phyloP scores from a whole-genome alignment of 768 basidiomycete genomes.

The Candolleomyces aberdarensis region DNA sequence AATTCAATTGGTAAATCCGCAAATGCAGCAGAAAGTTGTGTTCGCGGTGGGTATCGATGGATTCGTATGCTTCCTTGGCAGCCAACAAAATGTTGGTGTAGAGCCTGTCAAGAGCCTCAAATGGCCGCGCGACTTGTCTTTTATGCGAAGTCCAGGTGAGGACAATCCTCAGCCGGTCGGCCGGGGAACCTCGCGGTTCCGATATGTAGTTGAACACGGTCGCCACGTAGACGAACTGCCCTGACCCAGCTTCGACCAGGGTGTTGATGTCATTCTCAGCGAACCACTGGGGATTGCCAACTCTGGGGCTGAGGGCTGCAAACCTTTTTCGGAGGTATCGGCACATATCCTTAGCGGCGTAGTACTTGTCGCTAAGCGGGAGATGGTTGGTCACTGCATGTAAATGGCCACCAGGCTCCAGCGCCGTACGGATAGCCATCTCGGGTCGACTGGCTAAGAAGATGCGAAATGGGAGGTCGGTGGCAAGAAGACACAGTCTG shows the following conservation, averaged over 20 bases:
- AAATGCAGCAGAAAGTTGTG: neutral
- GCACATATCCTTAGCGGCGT: too few species aligned
- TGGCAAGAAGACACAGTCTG: conserved; percentile 16
- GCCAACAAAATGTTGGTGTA: neutral
- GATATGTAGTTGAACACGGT: neutral
- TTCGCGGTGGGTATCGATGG: neutral
- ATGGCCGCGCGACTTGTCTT: neutral
- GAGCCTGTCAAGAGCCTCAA: neutral
- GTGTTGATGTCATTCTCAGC: neutral
- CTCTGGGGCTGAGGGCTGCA: too few species aligned
- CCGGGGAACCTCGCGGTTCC: neutral
- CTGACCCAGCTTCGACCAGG: neutral
- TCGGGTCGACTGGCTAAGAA: neutral
- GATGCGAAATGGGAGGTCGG: neutral
- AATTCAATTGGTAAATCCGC: neutral
- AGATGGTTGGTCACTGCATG: neutral
- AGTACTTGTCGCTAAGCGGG: too few species aligned
- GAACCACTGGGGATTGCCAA: too few species aligned
- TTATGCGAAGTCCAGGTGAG: neutral
- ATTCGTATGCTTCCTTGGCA: neutral
- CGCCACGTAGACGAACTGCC: neutral
- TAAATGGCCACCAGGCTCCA: too few species aligned
- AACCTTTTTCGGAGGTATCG: too few species aligned
- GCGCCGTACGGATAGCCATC: neutral
- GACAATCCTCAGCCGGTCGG: neutral